phyloP scores from a whole-genome alignment of 495 filamentous ascomycete genomes.

The Aspergillus funiculosus region DNA sequence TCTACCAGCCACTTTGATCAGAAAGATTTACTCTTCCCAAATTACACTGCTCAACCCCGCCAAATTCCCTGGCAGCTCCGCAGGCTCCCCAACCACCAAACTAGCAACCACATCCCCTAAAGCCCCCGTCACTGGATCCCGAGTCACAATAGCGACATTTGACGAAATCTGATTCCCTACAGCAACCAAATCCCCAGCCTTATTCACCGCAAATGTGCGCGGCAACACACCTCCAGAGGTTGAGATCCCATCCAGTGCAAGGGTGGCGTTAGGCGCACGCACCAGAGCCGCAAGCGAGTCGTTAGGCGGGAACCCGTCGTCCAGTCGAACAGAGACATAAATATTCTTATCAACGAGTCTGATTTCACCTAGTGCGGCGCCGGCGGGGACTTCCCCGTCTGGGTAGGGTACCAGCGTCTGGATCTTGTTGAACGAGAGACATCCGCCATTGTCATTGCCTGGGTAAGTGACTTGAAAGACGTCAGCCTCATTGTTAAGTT shows the following conservation, averaged over 20 bases:
- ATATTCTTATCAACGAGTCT: slow-evolving; percentile 20
- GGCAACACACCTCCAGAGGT: slow-evolving; percentile 56
- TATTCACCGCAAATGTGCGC: slow-evolving; percentile 61
- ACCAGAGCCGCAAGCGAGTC: slow-evolving; percentile 34
- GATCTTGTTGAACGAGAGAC: slow-evolving; percentile 35
- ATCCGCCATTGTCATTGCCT: slow-evolving; percentile 32
- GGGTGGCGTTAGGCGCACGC: slow-evolving; percentile 39
- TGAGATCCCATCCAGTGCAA: slow-evolving; percentile 45
- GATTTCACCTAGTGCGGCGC: slow-evolving; percentile 38
- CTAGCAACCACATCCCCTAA: slow-evolving; percentile 47
- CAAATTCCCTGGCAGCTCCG: slow-evolving; percentile 35
- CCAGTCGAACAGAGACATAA: slow-evolving; percentile 43
- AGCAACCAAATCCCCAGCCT: slow-evolving; percentile 53
- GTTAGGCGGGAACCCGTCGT: slow-evolving; percentile 29
- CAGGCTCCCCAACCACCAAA: slow-evolving; percentile 32
- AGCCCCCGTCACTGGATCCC: slow-evolving; percentile 50
- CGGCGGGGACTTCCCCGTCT: slow-evolving; percentile 23
- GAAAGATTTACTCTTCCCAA: slow-evolving; percentile 49
- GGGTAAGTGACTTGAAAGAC: slow-evolving; percentile 55
- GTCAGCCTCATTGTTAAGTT: slow-evolving; percentile 54
- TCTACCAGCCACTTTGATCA: neutral
- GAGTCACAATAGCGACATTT: slow-evolving; percentile 54
- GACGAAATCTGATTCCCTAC: slow-evolving; percentile 56
- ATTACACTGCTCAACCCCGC: slow-evolving; percentile 51
- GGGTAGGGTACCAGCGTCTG: slow-evolving; percentile 30